Base-by-base conservation (phyloP, 2,329 filamentous ascomycete genomes). In the Simplicillium sp. region DNA sequence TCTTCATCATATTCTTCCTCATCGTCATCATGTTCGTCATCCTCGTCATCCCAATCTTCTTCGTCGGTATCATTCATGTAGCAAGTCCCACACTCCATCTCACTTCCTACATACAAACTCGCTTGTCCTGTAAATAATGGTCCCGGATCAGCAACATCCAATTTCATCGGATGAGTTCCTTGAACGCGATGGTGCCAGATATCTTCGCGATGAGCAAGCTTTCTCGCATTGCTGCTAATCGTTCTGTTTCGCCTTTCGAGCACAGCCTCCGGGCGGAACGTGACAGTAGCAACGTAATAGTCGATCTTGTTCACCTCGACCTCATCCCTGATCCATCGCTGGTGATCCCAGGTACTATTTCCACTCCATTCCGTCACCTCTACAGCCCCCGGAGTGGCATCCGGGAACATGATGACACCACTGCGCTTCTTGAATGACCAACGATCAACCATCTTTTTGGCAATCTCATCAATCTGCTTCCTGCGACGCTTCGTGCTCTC, bases 401-500 rank as follows among this genome's bases (percentile, higher is more conserved):
- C 51, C 0, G 59, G 56, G 16, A 51, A 54, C 2, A 67, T 49
- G 3, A 54, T 41, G 4, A 37, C 39, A 1, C 57, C 60, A 31
- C 65, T 61, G 2, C n/a, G 32, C 14, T 59, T 54, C 41, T 44
- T 51, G 44, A 63, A 62, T 34, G 53, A 53, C 62, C 60, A 65
- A n/a, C 45, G 47, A 20, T 56, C 49, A 2, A 54, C 44, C 40
- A 59, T 60, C 38, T 61, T 50, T 12, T 55, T 46, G 5, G 65
- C 62, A n/a, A 75, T 66, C 7, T 50, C 48, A 33, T 71, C 55
- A 3, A 75, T 51, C 47, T 74, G 67, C 0, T 45, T 49, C 40
- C 61, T 64, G 44, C 70, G 70, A 11, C 66, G 55, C 38, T 64
- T 58, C 7, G 73, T 42, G 3, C 65, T 68, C 52, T 76, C 73